Evolutionary conservation across 176 grass and related monocot species (phyloP).

Genomic region (Triticum aestivum): DNA sequence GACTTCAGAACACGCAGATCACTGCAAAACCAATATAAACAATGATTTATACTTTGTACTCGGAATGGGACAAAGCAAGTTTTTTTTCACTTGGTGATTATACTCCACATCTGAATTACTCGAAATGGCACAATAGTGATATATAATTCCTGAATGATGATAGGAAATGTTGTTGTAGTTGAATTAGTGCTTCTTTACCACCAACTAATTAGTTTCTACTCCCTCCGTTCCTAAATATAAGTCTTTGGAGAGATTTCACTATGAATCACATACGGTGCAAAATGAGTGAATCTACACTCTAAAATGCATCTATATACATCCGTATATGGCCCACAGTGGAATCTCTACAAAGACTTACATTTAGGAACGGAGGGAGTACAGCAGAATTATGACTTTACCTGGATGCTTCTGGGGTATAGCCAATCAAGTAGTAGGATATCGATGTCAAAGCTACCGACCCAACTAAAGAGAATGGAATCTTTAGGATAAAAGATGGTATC

Average conservation of each 20-base stretch:
- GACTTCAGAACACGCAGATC: background rate
- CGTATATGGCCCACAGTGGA: too few relatives aligned
- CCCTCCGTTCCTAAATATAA: too few relatives aligned
- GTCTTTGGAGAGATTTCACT: too few relatives aligned
- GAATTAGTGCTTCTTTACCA: background rate
- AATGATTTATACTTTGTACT: background rate
- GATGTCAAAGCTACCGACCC: constrained; percentile 70
- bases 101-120: background rate
- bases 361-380: too few relatives aligned
- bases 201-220: background rate
- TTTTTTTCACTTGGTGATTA: background rate
- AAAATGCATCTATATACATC: too few relatives aligned
- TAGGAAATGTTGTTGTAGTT: background rate
- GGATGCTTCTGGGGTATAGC: constrained; percentile 59
- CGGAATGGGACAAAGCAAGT: background rate
- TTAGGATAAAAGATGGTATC: constrained; percentile 62
- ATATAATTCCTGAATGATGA: background rate
- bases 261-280: too few relatives aligned
- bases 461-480: constrained; percentile 69
- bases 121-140: background rate
- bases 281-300: too few relatives aligned
- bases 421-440: constrained; percentile 84
- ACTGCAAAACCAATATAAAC: background rate
- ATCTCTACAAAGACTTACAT: too few relatives aligned
- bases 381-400: constrained; percentile 43